Base-by-base conservation (phyloP, 176 grass and related monocot genomes). In the Oryza punctata region DNA sequence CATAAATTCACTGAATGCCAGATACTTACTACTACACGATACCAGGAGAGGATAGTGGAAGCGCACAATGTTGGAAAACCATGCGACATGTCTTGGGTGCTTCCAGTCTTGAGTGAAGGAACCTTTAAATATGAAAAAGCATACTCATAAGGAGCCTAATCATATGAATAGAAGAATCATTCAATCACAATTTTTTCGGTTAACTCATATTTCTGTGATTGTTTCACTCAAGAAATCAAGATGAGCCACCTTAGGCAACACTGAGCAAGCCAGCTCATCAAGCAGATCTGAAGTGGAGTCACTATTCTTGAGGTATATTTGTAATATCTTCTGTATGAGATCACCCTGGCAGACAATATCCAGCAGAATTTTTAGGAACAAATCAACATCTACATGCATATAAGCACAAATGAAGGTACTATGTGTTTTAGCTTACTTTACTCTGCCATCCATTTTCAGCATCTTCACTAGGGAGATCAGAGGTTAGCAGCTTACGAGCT, bases 301-400 rank as follows among this genome's bases (percentile, higher is more conserved):
- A 75, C 85, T 91, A 75, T 94, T 94, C 75, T 81, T 90, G 10
- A 97, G 76, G 88, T 94, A 94, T 87, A 89, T 92, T 87, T 91
- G 87, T 71, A 97, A 85, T 92, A 90, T 89, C 88, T 85, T 97
- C 65, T 88, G 88, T 91, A 97, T 87, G 82, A 90, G 78, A 61
- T 92, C 85, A 70, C 90, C 88, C 92, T 97, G 86, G 63, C 69
- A 63, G 57, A 59, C 18, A 78, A 86, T 37, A 89, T 50, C 76
- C 54, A 78, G 8, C 16, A 28, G 45, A 49, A 27, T 66, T 52
- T 26, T 81, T 76, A 84, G 65, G 66, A 89, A 57, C 52, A 40
- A 67, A 63, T 47, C 47, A 75, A 67, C 13, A 74, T 65, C 18
- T 45, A 28, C 63, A 74, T 74, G 64, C 29, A 45, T 59, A 61